Evolutionary conservation across 345 rosid species (phyloP).

Genomic region (Jatropha curcas): DNA sequence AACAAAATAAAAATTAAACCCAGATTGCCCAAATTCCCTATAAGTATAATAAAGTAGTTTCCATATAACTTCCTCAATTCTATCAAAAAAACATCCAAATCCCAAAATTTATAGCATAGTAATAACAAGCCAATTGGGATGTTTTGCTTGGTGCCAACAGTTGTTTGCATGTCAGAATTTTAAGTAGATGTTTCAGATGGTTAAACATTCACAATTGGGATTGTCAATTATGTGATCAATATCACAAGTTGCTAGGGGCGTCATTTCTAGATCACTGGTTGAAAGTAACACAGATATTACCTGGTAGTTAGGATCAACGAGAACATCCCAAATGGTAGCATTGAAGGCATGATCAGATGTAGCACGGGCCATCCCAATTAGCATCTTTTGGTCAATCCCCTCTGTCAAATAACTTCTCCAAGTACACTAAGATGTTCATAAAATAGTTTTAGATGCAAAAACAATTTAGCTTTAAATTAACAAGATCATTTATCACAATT

Average conservation of each 20-base stretch:
- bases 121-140: too few relatives aligned
- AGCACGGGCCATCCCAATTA: conserved; percentile 98
- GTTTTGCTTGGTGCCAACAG: too few relatives aligned
- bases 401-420: conserved; percentile 97
- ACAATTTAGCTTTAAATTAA: conserved; percentile 15
- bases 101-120: too few relatives aligned
- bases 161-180: too few relatives aligned
- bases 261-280: too few relatives aligned
- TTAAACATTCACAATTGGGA: background rate
- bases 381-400: conserved; percentile 60
- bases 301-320: conserved; percentile 96
- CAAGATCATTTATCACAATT: conserved; percentile 10
- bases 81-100: too few relatives aligned
- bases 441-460: conserved; percentile 47
- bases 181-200: background rate
- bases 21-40: too few relatives aligned
- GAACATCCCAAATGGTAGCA: conserved; percentile 99
- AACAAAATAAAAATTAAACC: too few relatives aligned
- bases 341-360: conserved; percentile 98
- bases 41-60: too few relatives aligned
- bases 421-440: conserved; percentile 86
- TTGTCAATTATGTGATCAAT: too few relatives aligned
- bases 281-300: conserved; percentile 32
- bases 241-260: too few relatives aligned
- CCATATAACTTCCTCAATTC: too few relatives aligned